These are phyloP conservation scores for Escovopsis sp. DNA, from an alignment of 2,329 filamentous ascomycete genomes.

Conservation along the genomic window DNA sequence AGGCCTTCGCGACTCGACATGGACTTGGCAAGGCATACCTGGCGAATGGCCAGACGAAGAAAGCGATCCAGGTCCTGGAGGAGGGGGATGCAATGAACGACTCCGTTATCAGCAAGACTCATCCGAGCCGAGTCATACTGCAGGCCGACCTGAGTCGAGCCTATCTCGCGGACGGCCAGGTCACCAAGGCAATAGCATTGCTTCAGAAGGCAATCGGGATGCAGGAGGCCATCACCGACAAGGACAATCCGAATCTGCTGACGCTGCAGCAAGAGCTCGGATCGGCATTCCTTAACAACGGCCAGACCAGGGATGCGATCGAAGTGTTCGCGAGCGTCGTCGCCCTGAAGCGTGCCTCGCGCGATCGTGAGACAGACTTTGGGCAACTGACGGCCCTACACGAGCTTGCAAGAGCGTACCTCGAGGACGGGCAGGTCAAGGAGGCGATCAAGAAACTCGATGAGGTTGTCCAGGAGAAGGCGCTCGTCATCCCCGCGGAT, in stretches of 20 bases:
- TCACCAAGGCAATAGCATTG: constrained; percentile 1
- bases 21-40: constrained; percentile 1
- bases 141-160: background rate
- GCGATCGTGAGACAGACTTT: constrained; percentile 1
- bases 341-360: background rate
- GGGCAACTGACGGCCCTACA: constrained; percentile 2
- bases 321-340: background rate
- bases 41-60: constrained; percentile 1
- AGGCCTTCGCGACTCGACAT: too few relatives aligned
- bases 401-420: constrained; percentile 3
- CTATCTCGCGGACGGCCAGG: constrained; percentile 1
- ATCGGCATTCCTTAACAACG: constrained; percentile 1
- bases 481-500: background rate
- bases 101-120: background rate
- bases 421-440: constrained; percentile 3
- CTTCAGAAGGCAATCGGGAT: constrained; percentile 1
- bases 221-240: background rate
- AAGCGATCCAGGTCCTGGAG: too few relatives aligned
- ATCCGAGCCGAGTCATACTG: constrained; percentile 2
- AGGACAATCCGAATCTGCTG: constrained; percentile 1
- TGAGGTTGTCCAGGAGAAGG: constrained; percentile 1
- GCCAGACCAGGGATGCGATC: constrained; percentile 1
- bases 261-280: constrained; percentile 3
- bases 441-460: constrained; percentile 1
- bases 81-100: background rate